Base-by-base conservation (phyloP, 1,139 yeast genomes). In the Geotrichum armillariae region DNA sequence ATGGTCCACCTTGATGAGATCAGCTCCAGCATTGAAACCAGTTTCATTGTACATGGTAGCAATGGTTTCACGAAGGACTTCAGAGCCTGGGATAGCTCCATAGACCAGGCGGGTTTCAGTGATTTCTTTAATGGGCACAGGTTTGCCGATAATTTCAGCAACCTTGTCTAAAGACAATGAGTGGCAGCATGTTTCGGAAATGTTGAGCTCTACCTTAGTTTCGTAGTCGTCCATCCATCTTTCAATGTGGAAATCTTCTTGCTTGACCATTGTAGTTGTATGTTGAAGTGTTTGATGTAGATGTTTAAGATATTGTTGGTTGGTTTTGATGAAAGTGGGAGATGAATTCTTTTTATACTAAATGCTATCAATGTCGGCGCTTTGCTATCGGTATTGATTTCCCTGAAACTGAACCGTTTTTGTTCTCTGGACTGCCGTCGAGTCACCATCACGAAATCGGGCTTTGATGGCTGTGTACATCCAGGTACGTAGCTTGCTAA, bases 221-320 rank as follows among this genome's bases (percentile, higher is more conserved):
- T 80, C 83, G 65, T 76, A 72, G 44, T 64, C 65, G 60, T 79
- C 82, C 82, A 79, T 78, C 66, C 74, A 79, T 59, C 76, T 75
- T 61, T 80, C 83, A n/a, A 79, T 79, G n/a, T 66, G 72, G 60
- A 79, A 79, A 39, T 60, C 63, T 46, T 60, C 64, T 39, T 61
- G 65, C 27, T 62, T 41, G 8, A 63, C 66, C 65, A 61, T 63
- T 39, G 25, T 54, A 14, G 11, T 12, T 22, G 17, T 34, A n/a
- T n/a, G n/a, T n/a, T n/a, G n/a, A n/a, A n/a, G n/a, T n/a, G n/a
- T n/a, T n/a, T n/a, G n/a, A n/a, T n/a, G n/a, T n/a, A n/a, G n/a
- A n/a, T n/a, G n/a, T n/a, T n/a, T n/a, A n/a, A n/a, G n/a, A n/a
- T n/a, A n/a, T n/a, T n/a, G n/a, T n/a, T n/a, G n/a, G n/a, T n/a